These are phyloP conservation scores for Suillus placidus DNA, from an alignment of 768 basidiomycete species.

Conservation along the genomic window DNA sequence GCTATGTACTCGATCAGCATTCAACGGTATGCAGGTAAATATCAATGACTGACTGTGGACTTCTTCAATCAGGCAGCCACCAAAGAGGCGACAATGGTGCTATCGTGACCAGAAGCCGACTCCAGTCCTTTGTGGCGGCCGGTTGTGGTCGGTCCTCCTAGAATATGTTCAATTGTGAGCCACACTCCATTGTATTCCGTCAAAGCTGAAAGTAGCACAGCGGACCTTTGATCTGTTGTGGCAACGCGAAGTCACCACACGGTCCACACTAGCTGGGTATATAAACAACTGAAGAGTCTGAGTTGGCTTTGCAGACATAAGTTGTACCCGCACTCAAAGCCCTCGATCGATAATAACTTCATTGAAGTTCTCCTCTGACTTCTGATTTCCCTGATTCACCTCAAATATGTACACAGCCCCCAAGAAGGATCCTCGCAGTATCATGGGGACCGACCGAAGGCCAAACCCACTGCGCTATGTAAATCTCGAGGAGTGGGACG, in stretches of 20 bases:
- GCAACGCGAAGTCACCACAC: not conserved
- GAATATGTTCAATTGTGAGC: not conserved
- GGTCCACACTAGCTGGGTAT: conserved; percentile 1
- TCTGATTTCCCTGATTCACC: conserved; percentile 1
- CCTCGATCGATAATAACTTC: not conserved
- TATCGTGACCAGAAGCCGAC: not conserved
- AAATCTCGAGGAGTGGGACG: conserved; percentile 31
- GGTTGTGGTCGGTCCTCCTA: not conserved
- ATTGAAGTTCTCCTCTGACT: not conserved
- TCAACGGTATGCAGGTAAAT: not conserved
- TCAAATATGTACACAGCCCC: not conserved
- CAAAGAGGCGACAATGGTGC: not conserved
- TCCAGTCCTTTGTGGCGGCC: not conserved
- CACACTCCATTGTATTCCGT: conserved; percentile 5
- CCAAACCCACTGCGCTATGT: conserved; percentile 21
- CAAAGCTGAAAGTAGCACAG: not conserved
- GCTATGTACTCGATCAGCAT: not conserved
- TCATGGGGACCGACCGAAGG: conserved; percentile 7
- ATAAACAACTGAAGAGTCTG: not conserved
- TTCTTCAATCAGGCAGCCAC: not conserved
- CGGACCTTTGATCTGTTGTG: not conserved
- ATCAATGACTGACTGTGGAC: not conserved
- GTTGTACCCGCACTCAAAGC: not conserved
- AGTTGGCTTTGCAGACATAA: not conserved
- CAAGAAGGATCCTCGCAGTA: not conserved